phyloP scores from a whole-genome alignment of 1,139 yeast species.

The Hemisphaericaspora lyxosophila region DNA sequence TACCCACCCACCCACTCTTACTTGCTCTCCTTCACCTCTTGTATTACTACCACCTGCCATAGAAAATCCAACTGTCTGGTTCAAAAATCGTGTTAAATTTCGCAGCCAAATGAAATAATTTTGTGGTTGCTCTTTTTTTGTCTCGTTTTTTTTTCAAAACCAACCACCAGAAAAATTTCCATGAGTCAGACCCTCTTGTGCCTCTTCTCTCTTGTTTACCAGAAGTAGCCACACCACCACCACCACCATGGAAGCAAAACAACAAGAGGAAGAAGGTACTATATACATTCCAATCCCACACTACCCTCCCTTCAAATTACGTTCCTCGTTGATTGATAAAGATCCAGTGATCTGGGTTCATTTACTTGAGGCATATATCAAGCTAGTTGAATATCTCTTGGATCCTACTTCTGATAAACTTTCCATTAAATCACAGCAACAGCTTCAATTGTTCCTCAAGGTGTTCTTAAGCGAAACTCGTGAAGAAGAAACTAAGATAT shows the following conservation, averaged over 20 bases:
- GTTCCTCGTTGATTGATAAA: slow-evolving; percentile 72
- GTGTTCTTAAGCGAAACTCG: slow-evolving; percentile 60
- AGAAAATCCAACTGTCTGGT: too few species aligned
- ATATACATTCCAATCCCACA: slow-evolving; percentile 54
- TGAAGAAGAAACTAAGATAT: slow-evolving; percentile 56
- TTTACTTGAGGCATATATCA: slow-evolving; percentile 60
- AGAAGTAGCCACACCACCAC: neutral
- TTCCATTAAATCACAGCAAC: slow-evolving; percentile 56
- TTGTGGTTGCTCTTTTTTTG: too few species aligned
- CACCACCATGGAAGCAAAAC: too few species aligned
- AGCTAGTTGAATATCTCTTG: slow-evolving; percentile 47
- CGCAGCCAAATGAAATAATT: too few species aligned
- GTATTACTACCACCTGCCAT: neutral
- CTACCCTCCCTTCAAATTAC: slow-evolving; percentile 69
- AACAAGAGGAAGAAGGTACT: slow-evolving; percentile 6
- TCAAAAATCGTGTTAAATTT: too few species aligned
- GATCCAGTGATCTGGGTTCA: slow-evolving; percentile 85
- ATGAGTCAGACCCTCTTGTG: neutral
- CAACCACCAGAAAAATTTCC: neutral
- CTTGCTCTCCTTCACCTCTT: neutral
- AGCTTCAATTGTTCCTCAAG: slow-evolving; percentile 54
- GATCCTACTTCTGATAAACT: slow-evolving; percentile 34
- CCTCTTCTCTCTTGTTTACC: neutral
- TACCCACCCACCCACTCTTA: too few species aligned
- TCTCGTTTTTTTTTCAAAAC: too few species aligned